These are phyloP conservation scores for Lasiosphaeria hispida DNA, from an alignment of 495 filamentous ascomycete species.

Conservation along the genomic window DNA sequence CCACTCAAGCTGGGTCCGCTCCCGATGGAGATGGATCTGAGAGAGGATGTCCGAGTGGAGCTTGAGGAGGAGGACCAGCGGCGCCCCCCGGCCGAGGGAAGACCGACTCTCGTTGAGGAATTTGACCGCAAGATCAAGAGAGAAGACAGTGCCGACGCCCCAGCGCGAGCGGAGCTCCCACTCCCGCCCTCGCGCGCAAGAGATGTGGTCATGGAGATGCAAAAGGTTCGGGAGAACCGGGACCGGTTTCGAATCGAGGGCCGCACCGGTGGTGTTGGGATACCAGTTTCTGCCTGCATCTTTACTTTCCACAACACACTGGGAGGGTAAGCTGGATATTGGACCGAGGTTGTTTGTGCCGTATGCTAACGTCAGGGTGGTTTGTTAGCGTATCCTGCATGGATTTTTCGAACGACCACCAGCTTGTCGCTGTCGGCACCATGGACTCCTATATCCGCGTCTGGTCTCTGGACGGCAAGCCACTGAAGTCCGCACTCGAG, in stretches of 20 bases:
- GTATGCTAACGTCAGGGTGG: constrained; percentile 26
- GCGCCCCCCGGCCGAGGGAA: constrained; percentile 64
- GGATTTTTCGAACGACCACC: constrained; percentile 87
- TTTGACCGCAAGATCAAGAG: constrained; percentile 83
- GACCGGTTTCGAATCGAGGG: constrained; percentile 83
- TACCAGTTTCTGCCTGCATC: constrained; percentile 84
- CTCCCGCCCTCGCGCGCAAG: constrained; percentile 80
- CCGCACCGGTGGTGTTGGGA: constrained; percentile 74
- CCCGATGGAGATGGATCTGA: constrained; percentile 73
- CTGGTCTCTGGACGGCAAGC: constrained; percentile 81
- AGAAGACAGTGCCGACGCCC: constrained; percentile 82
- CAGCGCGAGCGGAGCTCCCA: constrained; percentile 72
- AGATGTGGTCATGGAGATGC: constrained; percentile 90
- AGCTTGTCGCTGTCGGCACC: constrained; percentile 81
- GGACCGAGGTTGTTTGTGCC: background rate
- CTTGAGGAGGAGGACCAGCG: constrained; percentile 74
- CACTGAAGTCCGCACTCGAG: constrained; percentile 50
- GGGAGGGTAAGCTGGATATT: constrained; percentile 61
- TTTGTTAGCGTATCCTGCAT: constrained; percentile 73
- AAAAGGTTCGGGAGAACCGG: constrained; percentile 89
- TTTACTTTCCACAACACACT: constrained; percentile 97
- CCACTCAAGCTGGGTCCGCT: constrained; percentile 73
- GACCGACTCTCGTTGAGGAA: constrained; percentile 66
- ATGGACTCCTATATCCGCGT: constrained; percentile 92
- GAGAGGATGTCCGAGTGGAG: constrained; percentile 77